Base-by-base conservation (phyloP, 2,329 filamentous ascomycete species). In the Apiospora kogelbergensis region DNA sequence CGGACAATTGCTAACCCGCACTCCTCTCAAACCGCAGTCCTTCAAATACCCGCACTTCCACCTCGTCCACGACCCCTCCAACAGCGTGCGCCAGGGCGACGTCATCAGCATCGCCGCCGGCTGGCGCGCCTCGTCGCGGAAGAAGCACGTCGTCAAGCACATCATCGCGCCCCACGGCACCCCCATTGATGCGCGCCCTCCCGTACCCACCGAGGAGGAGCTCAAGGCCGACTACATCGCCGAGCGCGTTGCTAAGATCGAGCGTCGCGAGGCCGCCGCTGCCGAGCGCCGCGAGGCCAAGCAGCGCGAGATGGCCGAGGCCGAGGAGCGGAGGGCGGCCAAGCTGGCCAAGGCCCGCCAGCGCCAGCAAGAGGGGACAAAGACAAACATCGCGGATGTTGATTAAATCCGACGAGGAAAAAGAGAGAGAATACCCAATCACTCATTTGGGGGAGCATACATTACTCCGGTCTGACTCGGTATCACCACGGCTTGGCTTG, bases 61-160 rank as follows among this genome's bases (percentile, higher is more conserved):
- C 77, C 88, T 95, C 40, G 92, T 95, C 45, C 91, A 94, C 83
- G 93, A 96, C 80, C 93, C 93, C 37, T 89, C 88, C 79, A 88
- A 89, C 73, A 94, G 91, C 33, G 86, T 94, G 45, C 86, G 90
- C 69, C 86, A 87, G 66, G 93, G 93, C 76, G 93, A 96, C 78
- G 88, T 95, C 3, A 88, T 96, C 37, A 86, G 89, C 71, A 92
- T 95, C 74, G 84, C 85, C 9, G 85, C 89, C 6, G 90, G 90
- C 68, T 90, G 86, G 86, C 88, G 88, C 67, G 88, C 87, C 7
- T 89, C 88, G 48, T 89, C 89, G 71, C 82, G 84, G 71, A 93
- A 95, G 74, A 88, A 89, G 33, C 92, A 95, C 75, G 89, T 95
- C 44, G 90, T 96, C 37, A 89, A 90, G 72, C 84, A 87, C 71